Evolutionary conservation across 2,329 filamentous ascomycete species (phyloP).

Genomic region (Sporothrix brasiliensis): DNA sequence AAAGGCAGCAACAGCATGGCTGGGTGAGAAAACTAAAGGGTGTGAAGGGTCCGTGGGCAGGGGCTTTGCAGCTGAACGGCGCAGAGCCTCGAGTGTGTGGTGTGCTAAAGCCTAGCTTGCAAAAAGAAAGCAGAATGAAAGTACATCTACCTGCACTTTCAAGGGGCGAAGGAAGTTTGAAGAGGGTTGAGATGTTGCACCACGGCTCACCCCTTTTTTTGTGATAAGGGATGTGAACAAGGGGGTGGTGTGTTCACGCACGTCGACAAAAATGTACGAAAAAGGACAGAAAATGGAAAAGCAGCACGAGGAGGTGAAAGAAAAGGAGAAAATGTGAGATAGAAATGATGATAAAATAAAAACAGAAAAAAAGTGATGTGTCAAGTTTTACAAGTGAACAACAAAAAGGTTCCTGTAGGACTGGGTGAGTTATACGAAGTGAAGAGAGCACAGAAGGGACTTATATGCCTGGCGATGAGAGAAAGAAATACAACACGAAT

Average conservation of each 20-base stretch:
- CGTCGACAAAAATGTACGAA: neutral
- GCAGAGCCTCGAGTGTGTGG: conserved; percentile 6
- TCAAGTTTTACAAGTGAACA: neutral
- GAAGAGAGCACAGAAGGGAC: neutral
- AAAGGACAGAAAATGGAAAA: neutral
- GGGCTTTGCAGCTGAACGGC: conserved; percentile 3
- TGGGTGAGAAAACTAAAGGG: neutral
- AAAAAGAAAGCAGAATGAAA: neutral
- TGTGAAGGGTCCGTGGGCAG: neutral
- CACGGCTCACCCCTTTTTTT: conserved; percentile 13
- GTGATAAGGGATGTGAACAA: conserved; percentile 15
- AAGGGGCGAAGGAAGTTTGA: neutral
- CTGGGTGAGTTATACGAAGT: neutral
- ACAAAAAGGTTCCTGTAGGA: neutral
- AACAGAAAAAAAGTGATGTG: neutral
- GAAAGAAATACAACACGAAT: neutral
- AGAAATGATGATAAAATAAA: neutral
- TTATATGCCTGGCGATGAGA: neutral
- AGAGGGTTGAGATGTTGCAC: neutral
- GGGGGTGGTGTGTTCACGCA: conserved; percentile 12
- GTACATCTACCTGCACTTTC: neutral
- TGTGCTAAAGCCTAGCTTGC: neutral
- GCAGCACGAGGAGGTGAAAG: neutral
- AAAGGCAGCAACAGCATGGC: neutral
- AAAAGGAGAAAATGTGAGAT: neutral